Conservation (phyloP, 2,329 filamentous ascomycete species). For the Penicillium janthinellum region DNA sequence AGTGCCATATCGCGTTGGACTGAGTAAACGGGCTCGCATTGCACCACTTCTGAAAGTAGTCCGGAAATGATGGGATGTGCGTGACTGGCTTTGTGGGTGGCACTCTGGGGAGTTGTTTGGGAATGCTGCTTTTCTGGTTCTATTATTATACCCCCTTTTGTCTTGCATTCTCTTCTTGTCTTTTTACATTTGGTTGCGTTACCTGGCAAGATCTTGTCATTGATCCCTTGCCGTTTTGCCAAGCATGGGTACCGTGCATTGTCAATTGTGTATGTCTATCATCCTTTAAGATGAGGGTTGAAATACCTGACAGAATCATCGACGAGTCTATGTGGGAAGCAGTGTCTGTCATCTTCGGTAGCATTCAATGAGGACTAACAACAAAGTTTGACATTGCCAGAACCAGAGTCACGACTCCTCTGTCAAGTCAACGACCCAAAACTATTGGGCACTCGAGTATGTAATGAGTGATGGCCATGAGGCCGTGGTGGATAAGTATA, state of each 20-base stretch:
- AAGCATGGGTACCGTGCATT: not conserved
- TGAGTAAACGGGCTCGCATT: constrained; percentile 53
- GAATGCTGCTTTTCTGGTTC: not conserved
- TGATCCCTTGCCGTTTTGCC: not conserved
- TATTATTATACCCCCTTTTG: constrained; percentile 10
- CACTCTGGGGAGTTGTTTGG: not conserved
- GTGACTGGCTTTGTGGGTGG: not conserved
- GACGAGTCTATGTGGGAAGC: not conserved
- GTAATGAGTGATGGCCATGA: constrained; percentile 6
- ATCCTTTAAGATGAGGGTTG: not conserved
- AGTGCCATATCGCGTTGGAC: constrained; percentile 50
- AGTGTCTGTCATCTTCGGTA: not conserved
- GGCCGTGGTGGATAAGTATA: constrained; percentile 12
- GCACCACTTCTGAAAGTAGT: constrained; percentile 52
- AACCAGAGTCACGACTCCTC: not conserved
- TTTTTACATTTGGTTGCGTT: not conserved
- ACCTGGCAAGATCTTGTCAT: not conserved
- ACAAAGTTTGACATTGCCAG: not conserved
- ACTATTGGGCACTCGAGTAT: not conserved
- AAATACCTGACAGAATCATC: not conserved
- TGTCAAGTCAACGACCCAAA: not conserved
- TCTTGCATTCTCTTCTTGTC: not conserved
- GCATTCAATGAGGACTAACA: not conserved
- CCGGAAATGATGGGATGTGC: constrained; percentile 35
- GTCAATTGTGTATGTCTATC: not conserved